Evolutionary conservation across 2,329 filamentous ascomycete genomes (phyloP).

Genomic region (Sporothrix dimorphospora): DNA sequence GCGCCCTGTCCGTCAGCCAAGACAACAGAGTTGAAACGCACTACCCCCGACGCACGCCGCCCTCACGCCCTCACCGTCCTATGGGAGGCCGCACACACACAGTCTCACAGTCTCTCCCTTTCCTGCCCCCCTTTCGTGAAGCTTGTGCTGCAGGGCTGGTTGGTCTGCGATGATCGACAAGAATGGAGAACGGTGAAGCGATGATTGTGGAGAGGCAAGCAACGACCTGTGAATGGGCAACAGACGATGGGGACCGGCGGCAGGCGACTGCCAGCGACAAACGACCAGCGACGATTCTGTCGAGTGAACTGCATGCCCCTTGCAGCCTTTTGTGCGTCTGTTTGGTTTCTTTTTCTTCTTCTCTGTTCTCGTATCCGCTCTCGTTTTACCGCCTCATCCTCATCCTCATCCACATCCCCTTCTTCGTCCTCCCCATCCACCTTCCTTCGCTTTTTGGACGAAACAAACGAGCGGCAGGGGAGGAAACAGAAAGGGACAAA

Average conservation of each 20-base stretch:
- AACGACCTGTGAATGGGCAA: neutral
- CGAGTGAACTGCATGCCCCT: too few species aligned
- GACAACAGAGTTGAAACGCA: slow-evolving; percentile 1
- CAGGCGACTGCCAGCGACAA: neutral
- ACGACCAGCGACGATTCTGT: too few species aligned
- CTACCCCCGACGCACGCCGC: neutral
- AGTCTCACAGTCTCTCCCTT: neutral
- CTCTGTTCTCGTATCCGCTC: too few species aligned
- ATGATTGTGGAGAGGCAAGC: neutral
- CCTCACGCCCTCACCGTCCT: neutral
- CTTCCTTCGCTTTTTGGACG: neutral
- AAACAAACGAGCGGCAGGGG: neutral
- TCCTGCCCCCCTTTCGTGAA: neutral
- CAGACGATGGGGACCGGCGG: neutral
- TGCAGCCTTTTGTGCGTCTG: too few species aligned
- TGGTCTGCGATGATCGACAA: slow-evolving; percentile 8
- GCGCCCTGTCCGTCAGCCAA: neutral
- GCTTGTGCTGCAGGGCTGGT: slow-evolving; percentile 18
- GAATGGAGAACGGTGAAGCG: neutral
- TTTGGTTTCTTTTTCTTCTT: too few species aligned
- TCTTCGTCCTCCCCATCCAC: too few species aligned
- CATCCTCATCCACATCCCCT: neutral
- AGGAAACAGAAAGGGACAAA: neutral
- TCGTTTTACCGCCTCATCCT: neutral
- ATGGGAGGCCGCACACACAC: slow-evolving; percentile 14